Percentiles rank a stretch among this genome's conserved stretches.
phyloP scores from a whole-genome alignment of 2,329 filamentous ascomycete genomes.

The Magnaporthiopsis poae region DNA sequence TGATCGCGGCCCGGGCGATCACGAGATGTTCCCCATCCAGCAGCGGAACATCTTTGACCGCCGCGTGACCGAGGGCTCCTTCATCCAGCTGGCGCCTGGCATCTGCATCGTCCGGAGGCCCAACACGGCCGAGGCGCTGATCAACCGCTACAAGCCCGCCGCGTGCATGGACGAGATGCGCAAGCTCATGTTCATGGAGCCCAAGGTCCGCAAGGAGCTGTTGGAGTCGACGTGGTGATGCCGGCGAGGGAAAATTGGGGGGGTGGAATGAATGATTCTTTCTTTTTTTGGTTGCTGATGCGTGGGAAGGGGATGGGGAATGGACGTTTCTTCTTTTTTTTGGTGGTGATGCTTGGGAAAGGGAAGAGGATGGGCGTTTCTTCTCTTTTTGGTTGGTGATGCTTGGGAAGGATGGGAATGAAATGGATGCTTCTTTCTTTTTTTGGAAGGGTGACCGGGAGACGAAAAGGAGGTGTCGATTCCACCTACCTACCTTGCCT shows the following conservation, averaged over 20 bases:
- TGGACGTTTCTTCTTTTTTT: too few species aligned
- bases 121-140: background rate
- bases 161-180: background rate
- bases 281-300: background rate
- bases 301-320: background rate
- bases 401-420: too few species aligned
- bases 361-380: too few species aligned
- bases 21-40: conserved; percentile 5
- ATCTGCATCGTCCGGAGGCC: background rate
- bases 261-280: background rate
- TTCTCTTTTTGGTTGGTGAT: background rate
- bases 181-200: background rate
- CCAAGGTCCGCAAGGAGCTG: background rate
- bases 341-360: background rate
- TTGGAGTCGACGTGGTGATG: background rate
- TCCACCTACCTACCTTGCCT: too few species aligned
- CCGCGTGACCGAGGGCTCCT: background rate
- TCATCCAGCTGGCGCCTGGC: background rate
- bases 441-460: too few species aligned
- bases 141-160: background rate
- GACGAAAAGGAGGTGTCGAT: too few species aligned
- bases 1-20: conserved; percentile 5
- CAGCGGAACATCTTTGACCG: background rate
- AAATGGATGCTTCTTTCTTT: too few species aligned
- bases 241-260: too few species aligned